These are phyloP conservation scores for Dothideomycetes sp. DNA, from an alignment of 2,329 filamentous ascomycete species.

Conservation along the genomic window DNA sequence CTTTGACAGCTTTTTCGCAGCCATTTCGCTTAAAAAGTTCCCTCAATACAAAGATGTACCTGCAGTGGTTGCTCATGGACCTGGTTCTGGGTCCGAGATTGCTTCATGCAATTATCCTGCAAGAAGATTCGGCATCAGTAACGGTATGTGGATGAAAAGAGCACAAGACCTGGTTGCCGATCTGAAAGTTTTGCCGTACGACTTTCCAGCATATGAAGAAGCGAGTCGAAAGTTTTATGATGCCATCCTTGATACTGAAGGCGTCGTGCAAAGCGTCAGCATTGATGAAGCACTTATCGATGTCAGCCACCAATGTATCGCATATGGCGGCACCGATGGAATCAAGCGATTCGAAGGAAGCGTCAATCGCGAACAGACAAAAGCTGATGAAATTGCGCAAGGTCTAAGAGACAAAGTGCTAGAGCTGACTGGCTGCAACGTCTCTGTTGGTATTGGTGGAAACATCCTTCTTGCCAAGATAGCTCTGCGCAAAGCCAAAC, in stretches of 20 bases:
- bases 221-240: slow-evolving; percentile 84
- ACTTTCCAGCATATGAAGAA: slow-evolving; percentile 90
- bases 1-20: slow-evolving; percentile 97
- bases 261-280: slow-evolving; percentile 88
- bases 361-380: slow-evolving; percentile 68
- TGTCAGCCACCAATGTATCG: slow-evolving; percentile 61
- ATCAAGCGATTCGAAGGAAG: slow-evolving; percentile 56
- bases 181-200: slow-evolving; percentile 85
- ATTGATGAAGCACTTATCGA: slow-evolving; percentile 92
- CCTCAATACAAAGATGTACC: slow-evolving; percentile 72
- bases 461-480: slow-evolving; percentile 91
- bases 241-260: slow-evolving; percentile 67
- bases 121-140: slow-evolving; percentile 76
- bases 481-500: slow-evolving; percentile 83
- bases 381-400: slow-evolving; percentile 62
- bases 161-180: slow-evolving; percentile 76
- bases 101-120: slow-evolving; percentile 96
- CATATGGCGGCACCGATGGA: slow-evolving; percentile 57
- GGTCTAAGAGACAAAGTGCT: slow-evolving; percentile 61
- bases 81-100: slow-evolving; percentile 81
- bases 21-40: slow-evolving; percentile 71
- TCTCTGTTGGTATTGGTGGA: slow-evolving; percentile 84
- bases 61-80: slow-evolving; percentile 78
- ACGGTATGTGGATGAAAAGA: slow-evolving; percentile 99
- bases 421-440: slow-evolving; percentile 67